Base-by-base conservation (phyloP, 305 asterid species). In the Rubia peregrina region DNA sequence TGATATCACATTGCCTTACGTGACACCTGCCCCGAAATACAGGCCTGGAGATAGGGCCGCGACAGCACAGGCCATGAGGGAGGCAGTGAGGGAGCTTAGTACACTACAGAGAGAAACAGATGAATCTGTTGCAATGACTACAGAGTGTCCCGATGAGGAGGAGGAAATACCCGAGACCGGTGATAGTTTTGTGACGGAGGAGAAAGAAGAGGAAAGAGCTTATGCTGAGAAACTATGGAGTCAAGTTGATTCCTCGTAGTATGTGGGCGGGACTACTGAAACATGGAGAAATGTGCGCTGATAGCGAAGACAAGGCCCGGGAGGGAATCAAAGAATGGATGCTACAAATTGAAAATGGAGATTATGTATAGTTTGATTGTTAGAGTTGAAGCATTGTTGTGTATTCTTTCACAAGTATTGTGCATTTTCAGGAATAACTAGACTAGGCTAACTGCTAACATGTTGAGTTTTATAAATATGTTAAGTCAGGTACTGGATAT, bases 141-240 rank as follows among this genome's bases (percentile, higher is more conserved):
- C 49, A 9, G 87, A 80, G 14, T 73, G 67, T 57, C 57, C 73
- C 0, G 89, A 81, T 65, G 88, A 82, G 74, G 92, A 53, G 24
- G 59, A 88, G 56, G 90, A 82, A 75, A 74, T 76, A 42, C 26
- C 71, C 76, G 92, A 85, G 75, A 69, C 68, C 65, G 69, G 38
- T 5, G 57, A 55, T 74, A 79, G 66, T 62, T 75, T 61, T 48
- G 78, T 73, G 7, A 61, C 76, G 13, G 76, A 24, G 70, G 96
- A 91, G 81, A 87, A 80, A 80, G 98, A 88, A 81, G 98, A 91
- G 42, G 96, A 91, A 41, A 87, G 80, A 73, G 94, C 84, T 67
- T 91, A 91, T 73, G 96, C 98, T 41, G 94, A 86, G 74, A 72
- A 75, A 72, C 84, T 91, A 12, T 91, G 98, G 98, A 78, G 83